A percentile compares a stretch with the other conserved stretches of the same genome.
Evolutionary conservation across 2,329 filamentous ascomycete species (phyloP).

Genomic region (Neoascochyta sp.): DNA sequence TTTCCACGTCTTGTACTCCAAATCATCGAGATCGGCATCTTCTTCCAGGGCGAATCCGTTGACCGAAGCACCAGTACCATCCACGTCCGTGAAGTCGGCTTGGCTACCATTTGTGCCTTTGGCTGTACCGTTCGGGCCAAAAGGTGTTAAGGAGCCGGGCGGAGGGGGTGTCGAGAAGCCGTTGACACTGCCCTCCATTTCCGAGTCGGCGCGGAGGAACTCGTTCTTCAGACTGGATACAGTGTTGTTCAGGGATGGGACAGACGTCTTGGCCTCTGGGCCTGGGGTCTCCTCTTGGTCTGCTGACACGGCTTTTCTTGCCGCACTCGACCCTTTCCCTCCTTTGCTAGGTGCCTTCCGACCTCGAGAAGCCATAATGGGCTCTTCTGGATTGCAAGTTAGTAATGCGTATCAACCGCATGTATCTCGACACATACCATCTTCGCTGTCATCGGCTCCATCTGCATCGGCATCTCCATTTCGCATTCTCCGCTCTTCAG

Average conservation of each 20-base stretch:
- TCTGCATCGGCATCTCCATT: constrained; percentile 77
- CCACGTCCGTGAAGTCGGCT: constrained; percentile 81
- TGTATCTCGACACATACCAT: constrained; percentile 45
- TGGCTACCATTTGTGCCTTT: constrained; percentile 63
- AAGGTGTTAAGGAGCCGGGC: constrained; percentile 71
- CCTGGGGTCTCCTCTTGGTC: constrained; percentile 76
- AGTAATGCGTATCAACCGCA: neutral
- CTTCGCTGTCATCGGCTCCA: constrained; percentile 85
- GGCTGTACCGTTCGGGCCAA: constrained; percentile 63
- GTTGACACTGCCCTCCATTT: constrained; percentile 75
- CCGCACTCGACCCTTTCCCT: constrained; percentile 59
- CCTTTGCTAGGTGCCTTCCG: constrained; percentile 79
- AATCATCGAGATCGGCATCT: constrained; percentile 79
- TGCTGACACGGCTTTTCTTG: constrained; percentile 69
- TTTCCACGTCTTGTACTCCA: constrained; percentile 96
- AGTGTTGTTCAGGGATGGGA: constrained; percentile 55
- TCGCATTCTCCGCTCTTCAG: constrained; percentile 68
- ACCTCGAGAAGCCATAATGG: constrained; percentile 95
- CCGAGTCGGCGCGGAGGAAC: constrained; percentile 64
- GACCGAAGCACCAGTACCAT: constrained; percentile 64
- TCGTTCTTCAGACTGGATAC: constrained; percentile 51
- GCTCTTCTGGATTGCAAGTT: constrained; percentile 54
- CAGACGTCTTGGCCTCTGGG: constrained; percentile 67
- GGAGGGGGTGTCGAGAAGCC: constrained; percentile 85
- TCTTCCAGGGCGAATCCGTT: constrained; percentile 66